Evolutionary conservation across 768 basidiomycete species (phyloP), one percentile per base, ranked within the genome.

Genomic region (Clitopilus passeckerianus): DNA sequence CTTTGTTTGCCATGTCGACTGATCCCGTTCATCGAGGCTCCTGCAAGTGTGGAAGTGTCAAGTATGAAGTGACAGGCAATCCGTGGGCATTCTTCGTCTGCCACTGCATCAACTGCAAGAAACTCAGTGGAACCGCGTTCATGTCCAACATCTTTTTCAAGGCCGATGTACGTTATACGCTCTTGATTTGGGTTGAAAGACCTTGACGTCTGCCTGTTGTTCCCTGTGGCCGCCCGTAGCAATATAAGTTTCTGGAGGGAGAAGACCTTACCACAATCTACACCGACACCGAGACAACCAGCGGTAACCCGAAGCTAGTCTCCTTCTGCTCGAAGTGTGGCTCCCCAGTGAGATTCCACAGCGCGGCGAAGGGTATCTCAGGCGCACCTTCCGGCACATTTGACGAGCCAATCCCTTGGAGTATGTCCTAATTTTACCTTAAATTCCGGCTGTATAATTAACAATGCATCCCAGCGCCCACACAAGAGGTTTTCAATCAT

Each of bases 91-190:
- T 50, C 20, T 50, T 50, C 46, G 46, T 50, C 12, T 50, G 46
- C 18, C 46, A 50, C 20, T 50, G 46, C 20, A 20, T 3, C 12
- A 50, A 4, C 20, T 70, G 69, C 66, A 63, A 63, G 54, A 69
- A 70, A 53, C 60, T 57, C 22, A 57, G 63, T 7, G 69, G 68
- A 8, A 67, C 69, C 1, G 69, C 69, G 1, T 69, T 70, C 53
- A 61, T 67, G 63, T 43, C 68, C 18, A 69, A 69, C 56, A 61
- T 65, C 6, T 69, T 69, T 57, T 70, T 70, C 63, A 60, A 57
- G 15, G 56, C 61, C 12, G 68, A 68, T 56, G 67, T 65, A 59
- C 20, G 66, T 60, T 12, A 18, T 22, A 9, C 12, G 46, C 2
- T 41, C 46, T 50, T 50, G 7, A 3, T 15, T 18, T 2, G 37